Conservation (phyloP, 73 alveolate genomes). For the Urostyla sp. region DNA sequence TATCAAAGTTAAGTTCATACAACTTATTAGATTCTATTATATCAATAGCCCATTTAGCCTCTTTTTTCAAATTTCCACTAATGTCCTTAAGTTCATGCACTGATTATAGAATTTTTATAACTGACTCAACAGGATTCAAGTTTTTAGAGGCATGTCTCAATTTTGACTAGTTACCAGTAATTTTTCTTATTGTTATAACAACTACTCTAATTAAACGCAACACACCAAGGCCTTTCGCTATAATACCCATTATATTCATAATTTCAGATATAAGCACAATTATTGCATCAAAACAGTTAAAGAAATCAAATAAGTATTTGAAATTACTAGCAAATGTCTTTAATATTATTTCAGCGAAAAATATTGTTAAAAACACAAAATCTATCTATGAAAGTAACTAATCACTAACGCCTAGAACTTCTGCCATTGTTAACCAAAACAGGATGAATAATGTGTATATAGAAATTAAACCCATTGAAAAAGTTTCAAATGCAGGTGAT, state of each 20-base stretch:
- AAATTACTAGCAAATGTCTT: conserved; percentile 59
- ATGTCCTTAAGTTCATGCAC: conserved; percentile 56
- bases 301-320: conserved; percentile 53
- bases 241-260: conserved; percentile 61
- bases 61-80: conserved; percentile 58
- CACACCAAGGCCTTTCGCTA: conserved; percentile 83
- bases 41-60: conserved; percentile 81
- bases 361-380: conserved; percentile 54
- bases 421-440: conserved; percentile 70
- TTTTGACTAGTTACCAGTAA: conserved; percentile 66
- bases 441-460: conserved; percentile 70
- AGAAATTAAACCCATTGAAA: conserved; percentile 62
- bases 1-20: conserved; percentile 74
- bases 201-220: conserved; percentile 77
- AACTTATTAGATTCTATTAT: conserved; percentile 78
- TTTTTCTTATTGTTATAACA: conserved; percentile 72
- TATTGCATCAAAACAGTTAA: conserved; percentile 71
- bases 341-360: conserved; percentile 66
- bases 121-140: conserved; percentile 69
- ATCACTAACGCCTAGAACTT: conserved; percentile 34
- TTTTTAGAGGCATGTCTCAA: conserved; percentile 56
- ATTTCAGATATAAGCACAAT: conserved; percentile 64
- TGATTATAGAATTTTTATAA: conserved; percentile 59
- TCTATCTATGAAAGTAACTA: conserved; percentile 54
- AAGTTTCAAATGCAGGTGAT: conserved; percentile 49